Conservation (phyloP, 2,329 filamentous ascomycete genomes). For the Myriosclerotinia scirpicola region DNA sequence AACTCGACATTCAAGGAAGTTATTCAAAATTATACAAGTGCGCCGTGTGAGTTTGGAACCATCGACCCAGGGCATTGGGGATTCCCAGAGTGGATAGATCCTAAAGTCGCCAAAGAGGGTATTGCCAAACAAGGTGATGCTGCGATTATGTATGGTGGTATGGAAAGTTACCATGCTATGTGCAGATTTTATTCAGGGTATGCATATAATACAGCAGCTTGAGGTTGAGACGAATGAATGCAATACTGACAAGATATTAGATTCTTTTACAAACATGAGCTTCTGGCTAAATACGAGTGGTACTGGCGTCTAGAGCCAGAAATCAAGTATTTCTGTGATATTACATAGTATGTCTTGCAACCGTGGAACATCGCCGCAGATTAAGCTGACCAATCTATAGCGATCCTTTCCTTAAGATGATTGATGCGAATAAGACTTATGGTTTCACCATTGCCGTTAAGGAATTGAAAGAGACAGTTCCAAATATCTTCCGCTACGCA, state of each 20-base stretch:
- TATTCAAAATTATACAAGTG: constrained; percentile 86
- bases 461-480: constrained; percentile 94
- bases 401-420: constrained; percentile 96
- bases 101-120: constrained; percentile 90
- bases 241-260: constrained; percentile 45
- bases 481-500: constrained; percentile 98
- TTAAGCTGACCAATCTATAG: constrained; percentile 45
- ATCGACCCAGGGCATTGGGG: constrained; percentile 92
- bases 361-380: too few species aligned
- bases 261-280: constrained; percentile 96
- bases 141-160: constrained; percentile 98
- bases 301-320: constrained; percentile 99
- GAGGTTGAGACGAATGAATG: neutral
- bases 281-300: constrained; percentile 97
- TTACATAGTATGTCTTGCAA: constrained; percentile 74
- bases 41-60: constrained; percentile 86
- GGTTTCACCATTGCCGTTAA: constrained; percentile 99
- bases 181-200: constrained; percentile 98
- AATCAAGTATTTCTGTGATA: constrained; percentile 99
- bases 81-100: constrained; percentile 94
- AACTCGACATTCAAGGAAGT: constrained; percentile 89
- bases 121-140: constrained; percentile 95
- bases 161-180: constrained; percentile 99
- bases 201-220: constrained; percentile 39
- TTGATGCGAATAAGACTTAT: constrained; percentile 92